Base-by-base conservation (phyloP, 1,284 basidiomycete genomes). In the Ustilago crameri region DNA sequence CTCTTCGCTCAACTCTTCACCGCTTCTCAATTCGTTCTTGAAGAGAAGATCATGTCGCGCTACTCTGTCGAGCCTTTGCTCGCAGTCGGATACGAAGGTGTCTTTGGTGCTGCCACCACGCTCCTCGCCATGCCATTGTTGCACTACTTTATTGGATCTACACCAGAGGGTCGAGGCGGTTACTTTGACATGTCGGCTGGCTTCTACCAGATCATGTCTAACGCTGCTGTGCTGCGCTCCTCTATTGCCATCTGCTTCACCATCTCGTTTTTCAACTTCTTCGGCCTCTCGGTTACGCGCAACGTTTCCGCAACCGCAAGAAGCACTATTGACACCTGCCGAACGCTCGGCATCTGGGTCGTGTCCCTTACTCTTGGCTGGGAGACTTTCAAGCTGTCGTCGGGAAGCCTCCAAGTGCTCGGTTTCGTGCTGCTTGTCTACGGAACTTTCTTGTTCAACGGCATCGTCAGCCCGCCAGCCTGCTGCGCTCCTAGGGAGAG, bases 1-100 rank as follows among this genome's bases (percentile, higher is more conserved):
- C 86, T 98, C 38, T 94, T 96, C 80, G 95, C 96, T n/a, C 96
- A 98, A 85, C 85, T 98, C 66, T 98, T 95, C 85, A 91, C 92
- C 32, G 93, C 93, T 47, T 89, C 89, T 12, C 93, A 95, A 81
- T 95, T 95, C 57, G 93, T 98, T 46, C 87, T 96, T n/a, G 95
- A 98, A 87, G 79, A 82, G 38, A 80, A 79, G 86, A 93, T 97
- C 79, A 90, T 97, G 90, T 87, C 88, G 42, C 88, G 88, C 51
- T 95, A 96, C 86, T 87, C 89, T 43, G 90, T 98, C 54, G 89
- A 91, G 51, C 95, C 96, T n/a, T 87, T 98, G 22, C 83, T 94
- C 53, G 95, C 95, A 12, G 96, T 98, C 51, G 93, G 94, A 26
- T 92, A 89, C 70, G 96, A 99, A 85, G 96, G 96, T 49, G 85